Evolutionary conservation across 176 grass and related monocot genomes (phyloP), one percentile per base, ranked within the genome.

Genomic region (Eragrostis curvula): DNA sequence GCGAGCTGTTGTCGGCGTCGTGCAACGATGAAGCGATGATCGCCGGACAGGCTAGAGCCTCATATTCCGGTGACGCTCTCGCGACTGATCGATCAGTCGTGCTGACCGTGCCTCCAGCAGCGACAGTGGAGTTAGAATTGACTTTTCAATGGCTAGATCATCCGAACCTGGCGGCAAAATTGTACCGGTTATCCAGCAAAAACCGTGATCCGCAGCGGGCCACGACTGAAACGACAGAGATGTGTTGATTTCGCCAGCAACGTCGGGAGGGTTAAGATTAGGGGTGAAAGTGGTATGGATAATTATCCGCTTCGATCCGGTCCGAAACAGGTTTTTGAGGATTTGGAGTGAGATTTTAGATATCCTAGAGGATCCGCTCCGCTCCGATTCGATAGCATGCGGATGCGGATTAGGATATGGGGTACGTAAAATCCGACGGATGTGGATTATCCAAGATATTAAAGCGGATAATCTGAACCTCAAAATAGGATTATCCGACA

Each of bases 201-300:
- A 63, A 21, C 29, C n/a, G 75, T 44, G 75, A 62, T 36, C 43
- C 3, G 50, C 74, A 59, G 25, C 74, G 10, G 17, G 68, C 68
- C 81, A 84, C 75, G 87, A 59, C 41, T 68, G 59, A 9, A 0
- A 12, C 59, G 83, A 61, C 32, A 74, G 65, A 24, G 66, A 73
- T 42, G 40, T 52, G 21, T 74, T 23, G n/a, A 61, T 63, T 9
- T 36, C 40, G 7, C 53, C 9, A 24, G 53, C 52, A 44, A 15
- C 61, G 23, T 64, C 46, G 57, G 3, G 6, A 25, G 43, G 46
- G 8, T 67, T 84, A 39, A 68, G 67, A 68, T 71, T 15, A 8
- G n/a, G n/a, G n/a, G n/a, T n/a, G n/a, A n/a, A n/a, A n/a, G n/a
- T n/a, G n/a, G n/a, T n/a, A n/a, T n/a, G n/a, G n/a, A n/a, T n/a